Conservation (phyloP, 164 flowering plant species). For the Santalum album region DNA sequence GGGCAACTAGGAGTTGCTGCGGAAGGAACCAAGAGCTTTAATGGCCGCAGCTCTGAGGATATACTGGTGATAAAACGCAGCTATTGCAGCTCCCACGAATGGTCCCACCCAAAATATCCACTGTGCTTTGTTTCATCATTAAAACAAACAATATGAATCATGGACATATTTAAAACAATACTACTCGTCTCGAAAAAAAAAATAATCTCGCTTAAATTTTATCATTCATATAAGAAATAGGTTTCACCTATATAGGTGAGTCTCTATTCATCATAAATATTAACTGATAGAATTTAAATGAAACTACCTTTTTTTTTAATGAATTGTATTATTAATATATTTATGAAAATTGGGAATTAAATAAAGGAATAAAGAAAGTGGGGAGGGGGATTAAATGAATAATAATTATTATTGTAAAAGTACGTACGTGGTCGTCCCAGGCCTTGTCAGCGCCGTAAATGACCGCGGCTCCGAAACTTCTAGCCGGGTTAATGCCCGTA, state of each 20-base stretch:
- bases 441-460: conserved; percentile 69
- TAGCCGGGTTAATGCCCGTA: conserved; percentile 91
- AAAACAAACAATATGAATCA: not conserved
- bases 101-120: conserved; percentile 99
- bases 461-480: conserved; percentile 93
- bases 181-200: too few relatives aligned
- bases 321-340: too few relatives aligned
- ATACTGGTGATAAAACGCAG: conserved; percentile 78
- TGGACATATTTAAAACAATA: not conserved
- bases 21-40: conserved; percentile 88
- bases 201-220: too few relatives aligned
- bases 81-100: conserved; percentile 73
- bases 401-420: not conserved
- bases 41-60: conserved; percentile 79
- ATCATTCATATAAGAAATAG: too few relatives aligned
- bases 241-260: too few relatives aligned
- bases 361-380: not conserved
- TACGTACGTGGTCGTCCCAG: conserved; percentile 80
- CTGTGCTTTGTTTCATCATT: conserved; percentile 30
- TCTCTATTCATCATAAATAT: too few relatives aligned
- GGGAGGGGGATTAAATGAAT: not conserved
- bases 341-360: too few relatives aligned
- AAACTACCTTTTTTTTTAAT: too few relatives aligned
- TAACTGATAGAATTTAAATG: too few relatives aligned
- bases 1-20: conserved; percentile 64